Conservation (phyloP, 2,329 filamentous ascomycete species). For the Trichoderma koningii region DNA sequence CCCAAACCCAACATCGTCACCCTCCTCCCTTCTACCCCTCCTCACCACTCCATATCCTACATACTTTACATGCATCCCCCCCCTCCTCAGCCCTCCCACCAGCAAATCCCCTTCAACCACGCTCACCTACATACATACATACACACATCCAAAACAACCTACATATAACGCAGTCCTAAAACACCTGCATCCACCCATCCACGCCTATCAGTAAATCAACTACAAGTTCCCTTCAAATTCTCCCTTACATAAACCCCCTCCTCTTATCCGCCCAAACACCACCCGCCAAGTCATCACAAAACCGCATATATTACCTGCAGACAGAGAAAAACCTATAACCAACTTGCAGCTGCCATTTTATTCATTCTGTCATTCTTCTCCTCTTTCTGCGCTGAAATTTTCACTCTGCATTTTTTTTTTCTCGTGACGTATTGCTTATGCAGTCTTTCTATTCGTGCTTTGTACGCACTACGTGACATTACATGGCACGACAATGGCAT, state of each 20-base stretch:
- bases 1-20: neutral
- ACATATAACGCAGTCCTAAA: neutral
- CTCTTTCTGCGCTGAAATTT: neutral
- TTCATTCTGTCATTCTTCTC: neutral
- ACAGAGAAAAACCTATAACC: neutral
- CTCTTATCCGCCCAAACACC: constrained; percentile 12
- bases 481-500: constrained; percentile 8
- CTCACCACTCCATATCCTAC: neutral
- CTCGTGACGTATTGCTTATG: neutral
- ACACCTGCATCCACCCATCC: neutral
- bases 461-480: neutral
- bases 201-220: neutral
- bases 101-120: constrained; percentile 24
- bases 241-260: neutral
- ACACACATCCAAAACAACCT: neutral
- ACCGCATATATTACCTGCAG: neutral
- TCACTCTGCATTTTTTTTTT: neutral
- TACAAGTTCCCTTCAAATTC: neutral
- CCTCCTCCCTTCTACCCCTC: constrained; percentile 6
- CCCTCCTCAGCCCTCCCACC: neutral
- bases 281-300: constrained; percentile 3
- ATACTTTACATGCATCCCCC: neutral
- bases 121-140: constrained; percentile 9
- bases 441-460: neutral
- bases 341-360: neutral